Percentiles rank a stretch among this genome's conserved stretches.
phyloP scores from a whole-genome alignment of 345 rosid species.

The Hypericum perforatum region DNA sequence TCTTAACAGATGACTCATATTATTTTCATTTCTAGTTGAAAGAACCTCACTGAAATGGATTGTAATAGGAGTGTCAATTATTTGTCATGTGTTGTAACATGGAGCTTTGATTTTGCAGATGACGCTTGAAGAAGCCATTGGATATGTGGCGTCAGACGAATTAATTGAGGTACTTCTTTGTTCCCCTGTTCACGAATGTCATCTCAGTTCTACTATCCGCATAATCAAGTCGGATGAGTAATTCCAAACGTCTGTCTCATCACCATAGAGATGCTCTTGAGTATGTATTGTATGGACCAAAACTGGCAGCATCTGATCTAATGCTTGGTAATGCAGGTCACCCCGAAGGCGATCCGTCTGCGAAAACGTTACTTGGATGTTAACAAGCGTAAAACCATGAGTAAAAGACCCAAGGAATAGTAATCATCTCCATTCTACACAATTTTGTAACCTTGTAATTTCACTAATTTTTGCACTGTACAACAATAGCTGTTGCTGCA shows the following conservation, averaged over 20 bases:
- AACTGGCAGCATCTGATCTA: too few species aligned
- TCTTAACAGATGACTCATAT: too few species aligned
- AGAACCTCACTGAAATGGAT: too few species aligned
- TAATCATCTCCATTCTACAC: neutral
- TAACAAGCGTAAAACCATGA: conserved; percentile 80
- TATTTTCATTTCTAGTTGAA: too few species aligned
- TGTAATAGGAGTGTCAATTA: too few species aligned
- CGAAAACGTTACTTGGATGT: conserved; percentile 86
- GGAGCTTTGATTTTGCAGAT: conserved; percentile 39
- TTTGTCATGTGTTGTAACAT: neutral
- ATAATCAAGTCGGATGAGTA: too few species aligned
- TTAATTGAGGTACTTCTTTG: conserved; percentile 66
- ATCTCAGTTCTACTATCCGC: conserved; percentile 32
- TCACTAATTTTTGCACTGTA: neutral
- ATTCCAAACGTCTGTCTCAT: too few species aligned
- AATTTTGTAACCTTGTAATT: conserved; percentile 10
- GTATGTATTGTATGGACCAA: too few species aligned
- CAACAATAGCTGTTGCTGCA: conserved; percentile 7
- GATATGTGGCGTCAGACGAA: conserved; percentile 93
- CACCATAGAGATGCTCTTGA: too few species aligned
- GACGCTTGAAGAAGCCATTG: conserved; percentile 96
- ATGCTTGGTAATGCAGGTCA: conserved; percentile 42
- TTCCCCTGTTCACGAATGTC: conserved; percentile 36
- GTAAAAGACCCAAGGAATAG: conserved; percentile 70
- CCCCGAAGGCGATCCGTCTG: conserved; percentile 77